Percentiles rank a stretch among this genome's conserved stretches.
These are phyloP conservation scores for Rhipidocladum racemiflorum DNA, from an alignment of 176 grass and related monocot species.

Conservation along the genomic window DNA sequence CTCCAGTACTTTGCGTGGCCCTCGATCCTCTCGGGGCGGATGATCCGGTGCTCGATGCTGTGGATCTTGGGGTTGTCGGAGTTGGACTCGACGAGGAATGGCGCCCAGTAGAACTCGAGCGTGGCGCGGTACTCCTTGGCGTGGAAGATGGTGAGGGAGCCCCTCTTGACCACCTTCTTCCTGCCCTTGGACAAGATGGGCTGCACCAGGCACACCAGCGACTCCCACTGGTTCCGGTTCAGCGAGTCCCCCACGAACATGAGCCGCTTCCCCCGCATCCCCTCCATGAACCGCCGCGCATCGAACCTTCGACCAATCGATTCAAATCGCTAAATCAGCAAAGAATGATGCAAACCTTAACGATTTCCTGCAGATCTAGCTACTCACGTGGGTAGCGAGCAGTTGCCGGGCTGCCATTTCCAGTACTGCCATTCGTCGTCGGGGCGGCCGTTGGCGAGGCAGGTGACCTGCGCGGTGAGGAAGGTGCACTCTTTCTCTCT, in stretches of 20 bases:
- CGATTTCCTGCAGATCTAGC: slow-evolving; percentile 7
- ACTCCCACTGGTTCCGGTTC: slow-evolving; percentile 95
- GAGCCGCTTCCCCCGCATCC: slow-evolving; percentile 73
- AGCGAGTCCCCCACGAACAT: slow-evolving; percentile 95
- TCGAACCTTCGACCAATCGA: slow-evolving; percentile 56
- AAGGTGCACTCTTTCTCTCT: slow-evolving; percentile 64
- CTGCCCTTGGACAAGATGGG: slow-evolving; percentile 41
- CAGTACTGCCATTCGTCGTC: slow-evolving; percentile 79
- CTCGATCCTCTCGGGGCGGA: slow-evolving; percentile 55
- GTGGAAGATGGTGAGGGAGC: slow-evolving; percentile 47
- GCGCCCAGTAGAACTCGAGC: slow-evolving; percentile 94
- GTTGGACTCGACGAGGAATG: slow-evolving; percentile 94
- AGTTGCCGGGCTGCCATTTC: slow-evolving; percentile 74
- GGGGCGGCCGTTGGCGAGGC: slow-evolving; percentile 67
- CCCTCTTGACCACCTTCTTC: slow-evolving; percentile 46
- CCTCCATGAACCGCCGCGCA: slow-evolving; percentile 63
- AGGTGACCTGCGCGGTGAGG: slow-evolving; percentile 71
- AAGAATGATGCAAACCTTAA: neutral
- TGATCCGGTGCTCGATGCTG: slow-evolving; percentile 57
- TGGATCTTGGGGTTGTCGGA: slow-evolving; percentile 74
- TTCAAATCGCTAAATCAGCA: neutral
- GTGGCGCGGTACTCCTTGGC: slow-evolving; percentile 82
- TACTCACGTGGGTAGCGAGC: slow-evolving; percentile 61
- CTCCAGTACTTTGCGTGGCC: slow-evolving; percentile 69
- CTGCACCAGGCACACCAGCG: slow-evolving; percentile 84